phyloP scores from a whole-genome alignment of 2,329 filamentous ascomycete species.

The Aspergillus amoenus region DNA sequence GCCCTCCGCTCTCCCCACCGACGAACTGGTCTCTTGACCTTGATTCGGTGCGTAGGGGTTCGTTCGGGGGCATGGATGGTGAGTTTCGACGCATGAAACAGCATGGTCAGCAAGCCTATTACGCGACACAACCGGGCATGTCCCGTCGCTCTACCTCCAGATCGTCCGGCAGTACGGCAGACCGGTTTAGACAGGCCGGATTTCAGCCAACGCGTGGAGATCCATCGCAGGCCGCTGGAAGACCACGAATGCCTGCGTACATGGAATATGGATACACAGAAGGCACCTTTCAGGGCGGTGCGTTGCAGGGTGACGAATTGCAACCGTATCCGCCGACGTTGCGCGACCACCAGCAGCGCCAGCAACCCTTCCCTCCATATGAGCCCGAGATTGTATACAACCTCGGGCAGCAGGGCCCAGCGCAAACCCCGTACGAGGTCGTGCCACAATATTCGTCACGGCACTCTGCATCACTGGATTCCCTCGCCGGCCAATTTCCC shows the following conservation, averaged over 20 bases:
- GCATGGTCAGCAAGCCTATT: slow-evolving; percentile 65
- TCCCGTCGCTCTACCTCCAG: slow-evolving; percentile 54
- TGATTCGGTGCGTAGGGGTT: slow-evolving; percentile 58
- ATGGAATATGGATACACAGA: slow-evolving; percentile 57
- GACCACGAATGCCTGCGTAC: slow-evolving; percentile 38
- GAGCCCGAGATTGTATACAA: slow-evolving; percentile 75
- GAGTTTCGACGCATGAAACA: slow-evolving; percentile 71
- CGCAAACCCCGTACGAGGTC: slow-evolving; percentile 69
- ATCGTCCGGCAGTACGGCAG: slow-evolving; percentile 50
- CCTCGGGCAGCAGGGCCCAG: slow-evolving; percentile 63
- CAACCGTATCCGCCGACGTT: slow-evolving; percentile 66
- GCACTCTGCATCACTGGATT: slow-evolving; percentile 75
- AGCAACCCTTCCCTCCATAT: slow-evolving; percentile 54
- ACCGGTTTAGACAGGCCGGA: slow-evolving; percentile 36
- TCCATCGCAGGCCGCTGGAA: slow-evolving; percentile 36
- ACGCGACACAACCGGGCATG: slow-evolving; percentile 49
- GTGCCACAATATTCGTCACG: slow-evolving; percentile 72
- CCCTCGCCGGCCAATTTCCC: slow-evolving; percentile 67
- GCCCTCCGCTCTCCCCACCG: slow-evolving; percentile 64
- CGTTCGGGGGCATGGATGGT: slow-evolving; percentile 73
- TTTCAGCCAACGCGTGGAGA: slow-evolving; percentile 35
- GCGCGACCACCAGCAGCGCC: slow-evolving; percentile 50
- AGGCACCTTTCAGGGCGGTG: slow-evolving; percentile 49
- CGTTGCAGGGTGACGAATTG: slow-evolving; percentile 55
- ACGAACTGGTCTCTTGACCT: slow-evolving; percentile 58